Evolutionary conservation across 257 asterid genomes (phyloP).

Genomic region (Primulina eburnea): DNA sequence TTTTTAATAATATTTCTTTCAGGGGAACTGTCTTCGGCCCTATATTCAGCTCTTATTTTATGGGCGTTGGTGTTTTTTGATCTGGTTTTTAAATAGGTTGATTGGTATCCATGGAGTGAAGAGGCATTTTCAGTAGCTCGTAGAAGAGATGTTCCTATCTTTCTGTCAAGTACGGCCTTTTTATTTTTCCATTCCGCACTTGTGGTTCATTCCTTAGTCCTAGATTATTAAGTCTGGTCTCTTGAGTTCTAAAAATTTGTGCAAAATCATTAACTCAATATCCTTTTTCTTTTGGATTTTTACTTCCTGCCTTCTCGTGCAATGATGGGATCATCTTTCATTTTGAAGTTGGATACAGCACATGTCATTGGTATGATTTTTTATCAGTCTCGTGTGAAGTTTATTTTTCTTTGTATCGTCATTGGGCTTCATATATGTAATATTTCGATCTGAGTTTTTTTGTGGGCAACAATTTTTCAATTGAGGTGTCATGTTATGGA

Average conservation of each 20-base stretch:
- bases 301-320: slow-evolving; percentile 16
- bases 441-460: slow-evolving; percentile 4
- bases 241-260: background rate
- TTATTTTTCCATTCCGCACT: background rate
- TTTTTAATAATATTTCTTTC: no score
- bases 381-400: background rate
- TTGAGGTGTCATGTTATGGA: slow-evolving; percentile 99
- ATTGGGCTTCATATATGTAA: slow-evolving; percentile 3
- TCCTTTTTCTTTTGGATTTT: background rate
- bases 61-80: background rate
- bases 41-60: no score
- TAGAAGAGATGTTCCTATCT: slow-evolving; percentile 78
- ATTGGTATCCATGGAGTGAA: slow-evolving; percentile 99
- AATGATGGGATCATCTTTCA: slow-evolving; percentile 26
- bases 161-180: slow-evolving; percentile 60
- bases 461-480: background rate
- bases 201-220: background rate
- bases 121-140: slow-evolving; percentile 94
- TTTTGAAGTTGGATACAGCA: slow-evolving; percentile 95
- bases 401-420: background rate
- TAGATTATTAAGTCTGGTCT: background rate
- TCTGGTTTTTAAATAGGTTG: slow-evolving; percentile 46
- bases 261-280: slow-evolving; percentile 3
- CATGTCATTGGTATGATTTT: slow-evolving; percentile 84
- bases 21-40: no score